Evolutionary conservation across 1,284 basidiomycete genomes (phyloP).

Genomic region (Naganishia liquefaciens): DNA sequence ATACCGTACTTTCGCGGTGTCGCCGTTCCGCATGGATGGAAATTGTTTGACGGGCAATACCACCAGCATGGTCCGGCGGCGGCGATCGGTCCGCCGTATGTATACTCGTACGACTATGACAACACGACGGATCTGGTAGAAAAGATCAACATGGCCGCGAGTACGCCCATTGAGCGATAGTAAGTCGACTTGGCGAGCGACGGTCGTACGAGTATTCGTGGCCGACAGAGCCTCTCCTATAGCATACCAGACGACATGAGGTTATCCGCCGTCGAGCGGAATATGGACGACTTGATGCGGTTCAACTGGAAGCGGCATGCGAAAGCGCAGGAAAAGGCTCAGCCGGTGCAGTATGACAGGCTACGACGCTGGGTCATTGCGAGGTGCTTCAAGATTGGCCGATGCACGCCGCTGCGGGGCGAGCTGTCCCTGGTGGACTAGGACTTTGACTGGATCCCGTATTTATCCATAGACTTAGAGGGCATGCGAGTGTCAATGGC

Average conservation of each 20-base stretch:
- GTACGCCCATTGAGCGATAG: constrained; percentile 34
- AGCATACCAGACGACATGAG: constrained; percentile 34
- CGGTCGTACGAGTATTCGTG: too few species aligned
- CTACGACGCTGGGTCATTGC: constrained; percentile 29
- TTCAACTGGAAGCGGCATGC: constrained; percentile 30
- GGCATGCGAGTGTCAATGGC: too few species aligned
- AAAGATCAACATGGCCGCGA: constrained; percentile 27
- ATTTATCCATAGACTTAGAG: too few species aligned
- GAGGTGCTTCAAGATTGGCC: constrained; percentile 33
- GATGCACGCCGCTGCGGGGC: constrained; percentile 26
- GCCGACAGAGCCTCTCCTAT: background rate
- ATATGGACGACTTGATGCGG: constrained; percentile 32
- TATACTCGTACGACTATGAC: constrained; percentile 43
- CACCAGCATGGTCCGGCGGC: constrained; percentile 48
- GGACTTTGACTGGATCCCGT: too few species aligned
- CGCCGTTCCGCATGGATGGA: constrained; percentile 40
- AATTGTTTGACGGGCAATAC: constrained; percentile 35
- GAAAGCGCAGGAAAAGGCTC: constrained; percentile 1
- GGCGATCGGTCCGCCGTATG: constrained; percentile 46
- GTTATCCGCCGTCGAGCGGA: constrained; percentile 18
- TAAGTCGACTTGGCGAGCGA: constrained; percentile 8
- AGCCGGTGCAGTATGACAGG: constrained; percentile 8
- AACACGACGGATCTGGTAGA: constrained; percentile 30
- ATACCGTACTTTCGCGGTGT: constrained; percentile 43
- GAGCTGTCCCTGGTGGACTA: constrained; percentile 5